Conservation (phyloP, 2,329 filamentous ascomycete species). For the Juglanconis sp. region DNA sequence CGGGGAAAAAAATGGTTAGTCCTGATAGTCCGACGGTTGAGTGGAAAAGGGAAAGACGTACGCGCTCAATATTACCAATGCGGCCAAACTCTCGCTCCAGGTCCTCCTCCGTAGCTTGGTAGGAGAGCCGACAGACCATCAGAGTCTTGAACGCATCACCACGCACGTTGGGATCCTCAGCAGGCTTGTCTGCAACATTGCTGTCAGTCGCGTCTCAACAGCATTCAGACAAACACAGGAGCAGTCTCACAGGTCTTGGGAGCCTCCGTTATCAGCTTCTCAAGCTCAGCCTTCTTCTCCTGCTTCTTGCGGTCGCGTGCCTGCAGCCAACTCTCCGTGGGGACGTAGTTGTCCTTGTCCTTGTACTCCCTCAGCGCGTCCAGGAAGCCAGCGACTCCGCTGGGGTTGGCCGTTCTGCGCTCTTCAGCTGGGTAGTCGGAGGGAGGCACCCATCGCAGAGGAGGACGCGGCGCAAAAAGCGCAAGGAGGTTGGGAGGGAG, state of each 20-base stretch:
- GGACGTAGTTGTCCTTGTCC: constrained; percentile 70
- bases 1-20: background rate
- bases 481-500: constrained; percentile 88
- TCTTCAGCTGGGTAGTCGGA: constrained; percentile 80
- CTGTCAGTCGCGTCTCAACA: constrained; percentile 16
- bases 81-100: constrained; percentile 90
- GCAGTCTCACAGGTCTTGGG: constrained; percentile 57
- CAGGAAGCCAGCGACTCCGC: constrained; percentile 72
- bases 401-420: constrained; percentile 69
- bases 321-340: constrained; percentile 92
- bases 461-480: constrained; percentile 91
- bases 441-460: constrained; percentile 83
- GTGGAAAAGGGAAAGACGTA: constrained; percentile 40
- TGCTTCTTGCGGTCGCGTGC: constrained; percentile 76
- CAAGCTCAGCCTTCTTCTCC: constrained; percentile 71
- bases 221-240: background rate
- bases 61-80: constrained; percentile 90
- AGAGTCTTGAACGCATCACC: constrained; percentile 95
- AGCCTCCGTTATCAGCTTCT: constrained; percentile 62
- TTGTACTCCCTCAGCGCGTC: constrained; percentile 73
- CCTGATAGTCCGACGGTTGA: background rate
- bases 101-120: constrained; percentile 84
- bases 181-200: constrained; percentile 65
- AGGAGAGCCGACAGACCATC: constrained; percentile 86
- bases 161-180: constrained; percentile 80